Base-by-base conservation (phyloP, 2,329 filamentous ascomycete genomes). In the Trichoderma harzianum region DNA sequence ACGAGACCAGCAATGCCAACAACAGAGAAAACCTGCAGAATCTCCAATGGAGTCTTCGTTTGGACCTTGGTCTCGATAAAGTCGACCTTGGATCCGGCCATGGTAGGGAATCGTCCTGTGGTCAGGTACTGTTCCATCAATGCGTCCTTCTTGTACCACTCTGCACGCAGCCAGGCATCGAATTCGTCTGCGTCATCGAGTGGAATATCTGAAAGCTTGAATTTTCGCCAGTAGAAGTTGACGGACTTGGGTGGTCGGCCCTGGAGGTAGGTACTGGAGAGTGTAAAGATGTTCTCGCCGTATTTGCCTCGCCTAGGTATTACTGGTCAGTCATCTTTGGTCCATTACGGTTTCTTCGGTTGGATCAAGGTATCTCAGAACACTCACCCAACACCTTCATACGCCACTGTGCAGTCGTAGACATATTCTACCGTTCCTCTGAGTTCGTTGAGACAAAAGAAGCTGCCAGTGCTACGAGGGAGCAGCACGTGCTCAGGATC, bases 181-280 rank as follows among this genome's bases (percentile, higher is more conserved):
- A 99, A 99, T 7, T 88, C 85, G 53, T 92, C 87, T 18, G 88
- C 86, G 75, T 91, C 89, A 36, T 94, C 87, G 11, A 97, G 87
- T 0, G 95, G 95, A 57, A 99, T 97, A 24, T 94, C 90, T 26
- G 88, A 87, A 16, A 98, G 80, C 39, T 89, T 88, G 82, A 97
- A 98, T 11, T 94, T 90, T 68, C 96, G 90, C 94, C 95, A 99
- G 82, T 97, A 92, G 85, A 98, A 95, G 82, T 98, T 98, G 77
- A 98, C 95, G 1, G 94, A 97, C 80, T 95, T 97, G 2, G 95
- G 96, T 0, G 95, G 92, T 1, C 93, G 90, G 14, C 96, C 95
- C 80, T 96, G 90, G 74, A 98, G 91, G 79, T 96, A 97, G 5
- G 94, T 97, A 63, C 94, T 94, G 3, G 89, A 88, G 5, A 99